Percentiles rank a stretch among this genome's conserved stretches.
Conservation (phyloP, 1,284 basidiomycete species). For the Coniferiporia weirii region DNA sequence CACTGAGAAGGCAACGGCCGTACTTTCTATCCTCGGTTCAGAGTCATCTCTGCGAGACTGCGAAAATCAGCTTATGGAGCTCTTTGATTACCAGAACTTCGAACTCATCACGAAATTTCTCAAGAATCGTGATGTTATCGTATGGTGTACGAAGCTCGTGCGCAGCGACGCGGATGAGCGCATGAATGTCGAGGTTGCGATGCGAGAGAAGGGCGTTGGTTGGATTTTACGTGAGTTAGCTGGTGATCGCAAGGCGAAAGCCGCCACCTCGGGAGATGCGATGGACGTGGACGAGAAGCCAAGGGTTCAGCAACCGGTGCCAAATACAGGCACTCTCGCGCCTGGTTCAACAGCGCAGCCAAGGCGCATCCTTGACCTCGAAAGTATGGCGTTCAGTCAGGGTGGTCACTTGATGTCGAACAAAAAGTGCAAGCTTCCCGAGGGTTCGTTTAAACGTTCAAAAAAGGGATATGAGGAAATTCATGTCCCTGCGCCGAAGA, state of each 20-base stretch:
- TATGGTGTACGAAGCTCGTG: slow-evolving; percentile 98
- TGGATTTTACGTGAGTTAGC: slow-evolving; percentile 92
- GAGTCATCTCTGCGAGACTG: slow-evolving; percentile 90
- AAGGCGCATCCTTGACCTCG: slow-evolving; percentile 84
- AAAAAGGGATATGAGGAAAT: slow-evolving; percentile 99
- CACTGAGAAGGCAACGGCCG: slow-evolving; percentile 84
- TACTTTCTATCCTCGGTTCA: slow-evolving; percentile 85
- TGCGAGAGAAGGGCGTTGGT: slow-evolving; percentile 95
- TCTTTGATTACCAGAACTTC: slow-evolving; percentile 94
- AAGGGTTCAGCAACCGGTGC: slow-evolving; percentile 47
- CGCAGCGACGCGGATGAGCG: slow-evolving; percentile 87
- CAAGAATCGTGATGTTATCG: slow-evolving; percentile 93
- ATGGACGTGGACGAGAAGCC: slow-evolving; percentile 75
- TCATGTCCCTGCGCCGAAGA: slow-evolving; percentile 92
- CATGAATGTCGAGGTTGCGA: slow-evolving; percentile 94
- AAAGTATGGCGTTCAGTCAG: slow-evolving; percentile 93
- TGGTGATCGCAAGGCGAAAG: slow-evolving; percentile 65
- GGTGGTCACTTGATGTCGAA: slow-evolving; percentile 97
- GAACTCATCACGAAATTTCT: slow-evolving; percentile 88
- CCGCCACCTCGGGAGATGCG: slow-evolving; percentile 43
- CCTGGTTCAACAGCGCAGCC: slow-evolving; percentile 88
- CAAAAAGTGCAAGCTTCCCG: slow-evolving; percentile 96
- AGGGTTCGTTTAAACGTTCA: slow-evolving; percentile 95
- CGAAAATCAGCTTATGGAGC: slow-evolving; percentile 96
- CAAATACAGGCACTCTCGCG: slow-evolving; percentile 84